Conservation (phyloP, 2,329 filamentous ascomycete genomes). For the Trichoderma sp. region DNA sequence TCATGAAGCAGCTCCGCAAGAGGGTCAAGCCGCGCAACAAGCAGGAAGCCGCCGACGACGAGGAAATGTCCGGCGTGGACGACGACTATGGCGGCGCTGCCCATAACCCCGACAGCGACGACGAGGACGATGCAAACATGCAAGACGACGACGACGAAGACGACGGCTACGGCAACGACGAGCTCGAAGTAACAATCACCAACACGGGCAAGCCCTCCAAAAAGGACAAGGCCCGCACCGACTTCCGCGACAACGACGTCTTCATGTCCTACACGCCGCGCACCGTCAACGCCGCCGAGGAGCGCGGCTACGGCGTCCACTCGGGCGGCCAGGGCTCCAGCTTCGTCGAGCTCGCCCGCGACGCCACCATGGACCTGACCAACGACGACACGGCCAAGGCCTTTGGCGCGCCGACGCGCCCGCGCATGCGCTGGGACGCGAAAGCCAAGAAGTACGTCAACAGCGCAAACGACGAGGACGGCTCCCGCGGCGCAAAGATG, state of each 20-base stretch:
- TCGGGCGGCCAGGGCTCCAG: slow-evolving; percentile 73
- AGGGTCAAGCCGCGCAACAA: slow-evolving; percentile 64
- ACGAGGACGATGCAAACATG: slow-evolving; percentile 27
- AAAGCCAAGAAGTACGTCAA: slow-evolving; percentile 94
- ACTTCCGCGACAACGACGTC: slow-evolving; percentile 82
- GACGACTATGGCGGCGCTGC: slow-evolving; percentile 37
- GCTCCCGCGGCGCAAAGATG: slow-evolving; percentile 70
- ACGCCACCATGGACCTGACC: slow-evolving; percentile 86
- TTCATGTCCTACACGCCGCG: slow-evolving; percentile 97
- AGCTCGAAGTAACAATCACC: slow-evolving; percentile 71
- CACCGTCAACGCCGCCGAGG: slow-evolving; percentile 78
- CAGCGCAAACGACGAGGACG: slow-evolving; percentile 91
- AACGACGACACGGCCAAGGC: slow-evolving; percentile 82
- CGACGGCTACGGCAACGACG: slow-evolving; percentile 57
- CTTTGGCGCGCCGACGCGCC: slow-evolving; percentile 75
- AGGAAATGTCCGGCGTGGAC: slow-evolving; percentile 43
- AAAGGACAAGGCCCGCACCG: slow-evolving; percentile 55
- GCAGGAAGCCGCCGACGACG: slow-evolving; percentile 45
- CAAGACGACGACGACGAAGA: slow-evolving; percentile 55
- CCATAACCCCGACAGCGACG: slow-evolving; percentile 31
- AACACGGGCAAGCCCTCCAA: slow-evolving; percentile 51
- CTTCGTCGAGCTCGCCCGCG: slow-evolving; percentile 86
- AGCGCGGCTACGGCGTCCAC: slow-evolving; percentile 91
- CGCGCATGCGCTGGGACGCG: slow-evolving; percentile 93
- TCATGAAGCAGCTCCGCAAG: slow-evolving; percentile 73